Evolutionary conservation across 352 stramenopile species (phyloP).

Genomic region (Pythium brachiatum): DNA sequence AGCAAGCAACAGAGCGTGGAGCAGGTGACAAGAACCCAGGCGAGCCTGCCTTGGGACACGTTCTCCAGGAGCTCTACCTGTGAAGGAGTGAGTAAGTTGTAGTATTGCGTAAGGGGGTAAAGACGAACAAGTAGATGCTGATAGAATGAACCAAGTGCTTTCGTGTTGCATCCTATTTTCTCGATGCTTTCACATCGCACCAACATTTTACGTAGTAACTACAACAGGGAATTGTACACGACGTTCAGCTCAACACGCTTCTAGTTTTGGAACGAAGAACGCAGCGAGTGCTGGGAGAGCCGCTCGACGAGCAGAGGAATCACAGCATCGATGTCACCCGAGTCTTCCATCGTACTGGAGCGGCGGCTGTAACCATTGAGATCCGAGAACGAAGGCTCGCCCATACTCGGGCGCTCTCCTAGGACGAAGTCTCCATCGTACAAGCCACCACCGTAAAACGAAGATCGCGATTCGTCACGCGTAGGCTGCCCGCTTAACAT

Average conservation of each 20-base stretch:
- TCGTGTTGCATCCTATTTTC: background rate
- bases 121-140: background rate
- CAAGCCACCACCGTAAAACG: slow-evolving; percentile 15
- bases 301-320: slow-evolving; percentile 31
- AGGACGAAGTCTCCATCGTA: slow-evolving; percentile 6
- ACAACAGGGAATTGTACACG: background rate
- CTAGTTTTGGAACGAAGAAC: slow-evolving; percentile 18
- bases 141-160: background rate
- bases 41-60: slow-evolving; percentile 11
- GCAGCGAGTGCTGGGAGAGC: slow-evolving; percentile 30
- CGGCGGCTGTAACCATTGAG: slow-evolving; percentile 2
- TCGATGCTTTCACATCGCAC: background rate
- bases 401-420: slow-evolving; percentile 2
- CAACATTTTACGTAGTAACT: background rate
- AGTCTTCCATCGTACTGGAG: slow-evolving; percentile 18
- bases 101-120: background rate
- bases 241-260: background rate
- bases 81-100: slow-evolving; percentile 2
- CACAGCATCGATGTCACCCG: slow-evolving; percentile 25
- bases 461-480: slow-evolving; percentile 18
- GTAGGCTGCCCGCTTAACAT: slow-evolving; percentile 16
- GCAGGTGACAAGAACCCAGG: background rate
- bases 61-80: slow-evolving; percentile 28
- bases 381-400: slow-evolving; percentile 2
- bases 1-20: background rate